Evolutionary conservation across 2,329 filamentous ascomycete species (phyloP).

Genomic region (Fusarium neocosmosporiellum): DNA sequence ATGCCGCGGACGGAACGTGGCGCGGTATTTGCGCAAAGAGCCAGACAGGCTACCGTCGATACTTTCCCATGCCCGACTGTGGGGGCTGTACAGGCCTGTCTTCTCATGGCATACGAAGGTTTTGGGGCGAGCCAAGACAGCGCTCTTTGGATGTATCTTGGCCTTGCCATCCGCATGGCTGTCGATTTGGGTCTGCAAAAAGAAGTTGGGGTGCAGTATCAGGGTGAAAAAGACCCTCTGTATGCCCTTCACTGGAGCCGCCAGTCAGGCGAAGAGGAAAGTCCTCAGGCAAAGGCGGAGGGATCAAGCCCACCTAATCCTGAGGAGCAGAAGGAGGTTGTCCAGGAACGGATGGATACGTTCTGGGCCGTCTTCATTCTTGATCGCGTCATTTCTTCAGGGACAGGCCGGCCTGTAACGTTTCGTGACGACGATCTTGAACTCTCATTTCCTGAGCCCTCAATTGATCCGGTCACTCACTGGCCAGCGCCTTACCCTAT

Average conservation of each 20-base stretch:
- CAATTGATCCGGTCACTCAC: constrained; percentile 65
- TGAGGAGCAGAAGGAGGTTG: constrained; percentile 71
- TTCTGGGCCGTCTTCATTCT: constrained; percentile 93
- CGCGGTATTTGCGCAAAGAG: constrained; percentile 81
- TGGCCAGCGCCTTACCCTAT: constrained; percentile 85
- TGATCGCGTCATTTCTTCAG: constrained; percentile 87
- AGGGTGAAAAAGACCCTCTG: constrained; percentile 64
- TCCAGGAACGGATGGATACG: constrained; percentile 85
- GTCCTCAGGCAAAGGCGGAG: constrained; percentile 55
- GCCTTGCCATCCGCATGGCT: constrained; percentile 85
- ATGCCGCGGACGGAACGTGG: constrained; percentile 75
- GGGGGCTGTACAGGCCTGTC: constrained; percentile 83
- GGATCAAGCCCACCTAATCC: constrained; percentile 56
- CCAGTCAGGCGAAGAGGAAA: constrained; percentile 47
- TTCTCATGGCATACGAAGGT: constrained; percentile 88
- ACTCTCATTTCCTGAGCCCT: constrained; percentile 71
- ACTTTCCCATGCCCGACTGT: constrained; percentile 86
- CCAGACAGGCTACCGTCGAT: constrained; percentile 84
- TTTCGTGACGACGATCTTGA: constrained; percentile 88
- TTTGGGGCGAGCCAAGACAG: constrained; percentile 91
- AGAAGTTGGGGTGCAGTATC: constrained; percentile 76
- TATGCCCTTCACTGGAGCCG: constrained; percentile 59
- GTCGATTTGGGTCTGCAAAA: constrained; percentile 86
- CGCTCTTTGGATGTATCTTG: constrained; percentile 93
- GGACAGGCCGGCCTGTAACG: constrained; percentile 85